Base-by-base conservation (phyloP, 1,139 yeast species). In the Pichia inconspicua region DNA sequence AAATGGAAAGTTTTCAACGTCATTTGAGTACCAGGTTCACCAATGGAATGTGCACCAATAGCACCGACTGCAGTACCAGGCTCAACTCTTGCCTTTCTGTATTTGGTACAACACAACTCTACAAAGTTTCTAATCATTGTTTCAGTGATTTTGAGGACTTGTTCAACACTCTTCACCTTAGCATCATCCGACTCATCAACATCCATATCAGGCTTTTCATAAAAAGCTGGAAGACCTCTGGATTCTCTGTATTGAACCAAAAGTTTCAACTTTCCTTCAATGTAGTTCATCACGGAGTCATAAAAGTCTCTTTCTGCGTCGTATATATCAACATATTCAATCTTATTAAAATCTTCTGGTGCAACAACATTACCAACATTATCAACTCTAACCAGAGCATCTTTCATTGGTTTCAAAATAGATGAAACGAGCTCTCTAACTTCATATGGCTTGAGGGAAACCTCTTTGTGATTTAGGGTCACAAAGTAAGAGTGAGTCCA, bases 21-120 rank as follows among this genome's bases (percentile, higher is more conserved):
- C 98, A 92, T 92, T 69, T 92, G 98, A 1, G 98, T 92, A 68
- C 98, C 98, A 11, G 98, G 98, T 64, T 92, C 98, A 70, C 98
- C 98, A 71, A 92, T 92, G 35, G 96, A 87, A 63, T 92, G 98
- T 0, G 98, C 98, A 55, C 98, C 98, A 69, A 92, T 90, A 15
- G 98, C 98, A 56, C 98, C 98, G 45, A 92, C 98, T 3, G 99
- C 98, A 9, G 98, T 92, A 55, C 98, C 99, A 1, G 99, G 98
- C 65, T 94, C 99, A 25, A 94, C 97, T 67, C 83, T 84, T 14
- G 99, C 96, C 57, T 84, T 77, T 48, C 81, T 82, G 61, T 92
- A 94, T 67, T 94, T 94, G 58, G 75, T 73, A 53, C 92, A 73
- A 59, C 97, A 87, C 56, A 84, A 79, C 44, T 77, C 75, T 62